Evolutionary conservation across 2,329 filamentous ascomycete genomes (phyloP), one percentile per base, ranked within the genome.

Genomic region (Purpureocillium lavendulum): DNA sequence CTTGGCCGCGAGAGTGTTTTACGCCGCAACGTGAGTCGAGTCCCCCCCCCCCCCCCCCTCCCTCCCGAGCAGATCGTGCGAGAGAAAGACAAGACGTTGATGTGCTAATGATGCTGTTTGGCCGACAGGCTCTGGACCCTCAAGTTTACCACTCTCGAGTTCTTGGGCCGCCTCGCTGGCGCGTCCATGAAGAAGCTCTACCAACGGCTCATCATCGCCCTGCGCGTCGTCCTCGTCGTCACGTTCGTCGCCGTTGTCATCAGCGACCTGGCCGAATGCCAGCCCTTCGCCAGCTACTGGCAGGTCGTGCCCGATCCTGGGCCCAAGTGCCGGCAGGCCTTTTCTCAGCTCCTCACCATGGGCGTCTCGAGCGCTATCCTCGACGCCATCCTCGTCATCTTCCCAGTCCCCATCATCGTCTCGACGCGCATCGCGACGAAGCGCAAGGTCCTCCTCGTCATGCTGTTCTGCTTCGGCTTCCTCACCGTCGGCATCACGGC

Each of bases 111-210:
- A 31, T 43, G 30, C n/a, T n/a, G n/a, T n/a, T n/a, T n/a, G n/a
- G n/a, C n/a, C n/a, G n/a, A 7, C 50, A 90, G 86, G 51, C 80
- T 96, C 39, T 96, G 89, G 89, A 82, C 82, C 48, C 77, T 89
- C 47, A 96, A 96, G 60, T 76, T 84, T 52, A 87, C 88, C 9
- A 84, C 95, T 29, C 82, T 87, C 41, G 87, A 94, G 57, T 96
- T 94, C 56, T 80, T 96, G 51, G 84, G 83, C 56, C 82, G 89
- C 39, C 75, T 95, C 39, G 89, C 86, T 4, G 79, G 80, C 35
- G 79, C 81, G 30, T 84, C 85, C 39, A 92, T 87, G 80, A 79
- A 82, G 42, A 73, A 73, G 38, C 79, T 81, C 11, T 86, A 92
- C 56, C 77, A 85, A 41, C 57, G 77, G 35, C 77, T 79, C 13